Conservation (phyloP, 2,329 filamentous ascomycete genomes). For the Madurella fahalii region DNA sequence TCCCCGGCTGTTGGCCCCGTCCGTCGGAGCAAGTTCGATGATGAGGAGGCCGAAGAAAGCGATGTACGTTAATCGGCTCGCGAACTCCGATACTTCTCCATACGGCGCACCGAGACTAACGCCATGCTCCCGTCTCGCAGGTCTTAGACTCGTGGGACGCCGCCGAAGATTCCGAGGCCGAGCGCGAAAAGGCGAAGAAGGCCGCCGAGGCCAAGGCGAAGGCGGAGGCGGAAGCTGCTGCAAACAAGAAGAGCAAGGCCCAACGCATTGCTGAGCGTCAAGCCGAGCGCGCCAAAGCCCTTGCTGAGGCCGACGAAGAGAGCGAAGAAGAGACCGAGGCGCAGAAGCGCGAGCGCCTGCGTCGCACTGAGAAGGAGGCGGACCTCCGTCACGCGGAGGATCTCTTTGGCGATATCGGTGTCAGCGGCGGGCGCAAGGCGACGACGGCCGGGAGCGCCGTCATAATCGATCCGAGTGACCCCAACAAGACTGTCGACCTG, state of each 20-base stretch:
- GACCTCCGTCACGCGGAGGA: constrained; percentile 89
- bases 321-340: constrained; percentile 70
- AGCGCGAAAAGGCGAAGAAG: constrained; percentile 91
- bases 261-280: constrained; percentile 81
- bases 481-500: constrained; percentile 76
- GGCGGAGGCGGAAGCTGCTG: constrained; percentile 80
- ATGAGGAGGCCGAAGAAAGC: constrained; percentile 77
- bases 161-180: constrained; percentile 92
- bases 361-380: constrained; percentile 76
- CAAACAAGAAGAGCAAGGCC: constrained; percentile 84
- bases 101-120: background rate
- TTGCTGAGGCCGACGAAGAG: constrained; percentile 51
- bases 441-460: constrained; percentile 63
- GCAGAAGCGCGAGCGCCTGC: constrained; percentile 68
- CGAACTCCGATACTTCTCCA: background rate
- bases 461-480: constrained; percentile 66
- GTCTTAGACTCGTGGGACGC: constrained; percentile 97
- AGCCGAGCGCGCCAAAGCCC: constrained; percentile 52
- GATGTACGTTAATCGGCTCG: constrained; percentile 56
- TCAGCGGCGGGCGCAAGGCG: constrained; percentile 68
- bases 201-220: constrained; percentile 82
- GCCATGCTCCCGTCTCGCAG: constrained; percentile 39
- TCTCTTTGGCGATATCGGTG: constrained; percentile 74
- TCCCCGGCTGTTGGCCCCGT: constrained; percentile 38
- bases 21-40: constrained; percentile 70